phyloP scores from a whole-genome alignment of 208 protist species.

The Leptomonas seymouri region DNA sequence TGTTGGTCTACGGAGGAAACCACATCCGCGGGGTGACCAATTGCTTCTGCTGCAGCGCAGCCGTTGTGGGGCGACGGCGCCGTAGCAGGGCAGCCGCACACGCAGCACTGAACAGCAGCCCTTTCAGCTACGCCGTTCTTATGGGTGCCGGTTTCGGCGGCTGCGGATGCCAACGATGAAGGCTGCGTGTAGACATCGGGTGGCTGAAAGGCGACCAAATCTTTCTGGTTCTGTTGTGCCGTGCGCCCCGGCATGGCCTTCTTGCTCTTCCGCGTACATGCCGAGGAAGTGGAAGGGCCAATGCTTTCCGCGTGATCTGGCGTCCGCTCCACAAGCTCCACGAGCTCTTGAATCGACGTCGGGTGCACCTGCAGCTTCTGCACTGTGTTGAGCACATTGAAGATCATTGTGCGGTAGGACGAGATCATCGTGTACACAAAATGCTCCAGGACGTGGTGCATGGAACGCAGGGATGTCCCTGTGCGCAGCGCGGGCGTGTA shows the following conservation, averaged over 20 bases:
- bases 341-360: slow-evolving; percentile 23
- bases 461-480: slow-evolving; percentile 41
- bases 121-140: neutral
- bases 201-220: slow-evolving; percentile 7
- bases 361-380: slow-evolving; percentile 47
- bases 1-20: neutral
- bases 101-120: slow-evolving; percentile 26
- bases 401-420: slow-evolving; percentile 70
- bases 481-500: slow-evolving; percentile 72
- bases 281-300: too few species aligned
- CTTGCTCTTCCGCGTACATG: neutral
- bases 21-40: neutral
- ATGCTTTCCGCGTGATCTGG: too few species aligned
- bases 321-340: slow-evolving; percentile 1
- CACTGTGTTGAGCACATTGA: slow-evolving; percentile 81
- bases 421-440: slow-evolving; percentile 62
- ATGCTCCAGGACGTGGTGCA: slow-evolving; percentile 61
- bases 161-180: too few species aligned
- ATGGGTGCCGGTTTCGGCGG: neutral
- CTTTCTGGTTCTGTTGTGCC: slow-evolving; percentile 36
- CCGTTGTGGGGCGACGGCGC: neutral
- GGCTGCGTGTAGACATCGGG: slow-evolving; percentile 5
- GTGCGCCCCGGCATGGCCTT: slow-evolving; percentile 29
- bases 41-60: neutral
- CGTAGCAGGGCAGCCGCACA: slow-evolving; percentile 33